These are phyloP conservation scores for Rhodomyrtus tomentosa DNA, from an alignment of 345 rosid genomes.

Conservation along the genomic window DNA sequence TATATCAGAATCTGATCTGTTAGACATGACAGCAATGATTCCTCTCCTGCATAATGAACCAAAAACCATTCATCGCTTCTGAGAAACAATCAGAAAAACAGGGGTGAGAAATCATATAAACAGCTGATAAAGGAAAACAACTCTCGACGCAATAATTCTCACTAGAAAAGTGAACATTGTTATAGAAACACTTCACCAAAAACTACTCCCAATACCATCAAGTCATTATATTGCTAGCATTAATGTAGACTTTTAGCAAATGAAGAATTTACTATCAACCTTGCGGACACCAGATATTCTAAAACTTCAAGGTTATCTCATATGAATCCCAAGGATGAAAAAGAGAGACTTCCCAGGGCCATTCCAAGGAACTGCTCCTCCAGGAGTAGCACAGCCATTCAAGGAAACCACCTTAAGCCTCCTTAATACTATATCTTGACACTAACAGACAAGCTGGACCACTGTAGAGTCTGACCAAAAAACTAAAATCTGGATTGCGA, in stretches of 20 bases:
- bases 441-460: neutral
- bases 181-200: neutral
- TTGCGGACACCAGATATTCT: neutral
- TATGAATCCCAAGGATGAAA: neutral
- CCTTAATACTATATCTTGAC: neutral
- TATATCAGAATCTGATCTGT: constrained; percentile 56
- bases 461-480: neutral
- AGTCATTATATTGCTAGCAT: neutral
- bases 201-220: neutral
- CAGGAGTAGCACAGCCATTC: neutral
- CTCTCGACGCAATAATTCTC: neutral
- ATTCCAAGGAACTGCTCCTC: neutral
- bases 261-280: neutral
- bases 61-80: neutral
- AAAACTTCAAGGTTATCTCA: neutral
- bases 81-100: neutral
- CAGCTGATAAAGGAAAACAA: neutral
- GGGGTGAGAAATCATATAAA: neutral
- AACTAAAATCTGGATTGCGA: neutral
- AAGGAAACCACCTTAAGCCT: neutral
- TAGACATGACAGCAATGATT: constrained; percentile 40
- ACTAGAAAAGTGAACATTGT: neutral
- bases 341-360: neutral
- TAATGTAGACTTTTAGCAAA: neutral
- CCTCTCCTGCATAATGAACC: neutral